Evolutionary conservation across 805 yeast genomes (phyloP), one percentile per base, ranked within the genome.

Genomic region (Wickerhamiella sergipiensis): DNA sequence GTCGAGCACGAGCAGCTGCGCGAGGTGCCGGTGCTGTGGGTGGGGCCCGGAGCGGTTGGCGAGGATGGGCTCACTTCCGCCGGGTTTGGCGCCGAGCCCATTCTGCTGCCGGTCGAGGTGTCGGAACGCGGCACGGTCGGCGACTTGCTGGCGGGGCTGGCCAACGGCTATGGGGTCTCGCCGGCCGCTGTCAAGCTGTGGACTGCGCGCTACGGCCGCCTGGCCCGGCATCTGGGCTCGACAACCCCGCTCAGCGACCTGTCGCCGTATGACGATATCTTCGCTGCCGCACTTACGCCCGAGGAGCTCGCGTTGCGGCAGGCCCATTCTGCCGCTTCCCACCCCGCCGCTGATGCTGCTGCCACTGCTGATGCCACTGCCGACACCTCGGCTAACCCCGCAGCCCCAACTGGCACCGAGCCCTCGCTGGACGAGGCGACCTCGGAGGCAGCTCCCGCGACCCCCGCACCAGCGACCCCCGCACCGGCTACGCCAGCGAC

Each of bases 1-100:
- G 74, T 71, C 36, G 94, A 87, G 55, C 76, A 83, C 59, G 98
- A 92, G 65, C 79, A 76, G 55, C 76, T 86, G 80, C 77, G 78
- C 52, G 66, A 78, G 4, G 67, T 89, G 43, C 78, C 73, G 49
- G 71, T 90, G 19, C 73, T 73, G 49, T 87, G 94, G 90, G 69
- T 89, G 43, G 77, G 81, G 19, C 40, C 40, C 40, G 40, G 40
- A 6, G 19, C 40, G 18, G 40, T 10, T 4, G 40, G 5, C 19
- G 40, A 36, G 40, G 19, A 15, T 18, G 19, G 19, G 10, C 19
- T 3, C 3, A n/a, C 40, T 18, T n/a, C 17, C 5, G 19, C 19
- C 1, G 79, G 21, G 19, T 43, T 74, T 73, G 31, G 54, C 53
- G 8, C 15, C 39, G 31, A 42, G 33, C 15, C 43, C 49, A 8